phyloP scores from a whole-genome alignment of 139 green algal species.

The Eudorina sp. region DNA sequence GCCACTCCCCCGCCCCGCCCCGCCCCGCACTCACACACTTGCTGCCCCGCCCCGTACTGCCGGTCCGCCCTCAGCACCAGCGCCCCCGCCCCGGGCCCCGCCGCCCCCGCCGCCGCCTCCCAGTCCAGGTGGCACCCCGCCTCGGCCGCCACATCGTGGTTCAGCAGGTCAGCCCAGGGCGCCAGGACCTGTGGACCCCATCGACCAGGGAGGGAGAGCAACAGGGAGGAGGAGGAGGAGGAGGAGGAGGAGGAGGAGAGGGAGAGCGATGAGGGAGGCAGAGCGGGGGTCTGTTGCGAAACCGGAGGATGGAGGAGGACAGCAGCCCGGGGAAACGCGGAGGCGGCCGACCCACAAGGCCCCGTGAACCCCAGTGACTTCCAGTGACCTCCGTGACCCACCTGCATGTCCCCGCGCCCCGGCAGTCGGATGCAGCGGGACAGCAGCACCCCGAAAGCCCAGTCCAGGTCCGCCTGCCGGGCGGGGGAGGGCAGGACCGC shows the following conservation, averaged over 20 bases:
- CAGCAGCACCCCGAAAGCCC: slow-evolving; percentile 77
- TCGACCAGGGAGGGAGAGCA: too few relatives aligned
- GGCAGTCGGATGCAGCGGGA: slow-evolving; percentile 75
- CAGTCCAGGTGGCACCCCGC: slow-evolving; percentile 56
- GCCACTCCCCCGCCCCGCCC: too few relatives aligned
- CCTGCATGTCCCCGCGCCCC: slow-evolving; percentile 21
- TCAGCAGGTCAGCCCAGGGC: slow-evolving; percentile 81
- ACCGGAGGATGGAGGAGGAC: too few relatives aligned
- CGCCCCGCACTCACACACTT: slow-evolving; percentile 59
- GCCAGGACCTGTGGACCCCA: slow-evolving; percentile 71
- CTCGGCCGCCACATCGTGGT: slow-evolving; percentile 63
- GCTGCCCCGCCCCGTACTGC: slow-evolving; percentile 3
- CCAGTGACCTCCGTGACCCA: not conserved
- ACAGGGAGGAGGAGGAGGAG: not conserved
- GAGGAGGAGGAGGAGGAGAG: too few relatives aligned
- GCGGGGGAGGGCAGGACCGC: not conserved
- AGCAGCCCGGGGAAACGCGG: too few relatives aligned
- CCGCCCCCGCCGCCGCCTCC: not conserved
- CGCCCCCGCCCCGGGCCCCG: not conserved
- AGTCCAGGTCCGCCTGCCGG: slow-evolving; percentile 40
- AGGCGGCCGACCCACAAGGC: too few relatives aligned
- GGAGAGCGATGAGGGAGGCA: too few relatives aligned
- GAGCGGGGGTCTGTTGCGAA: too few relatives aligned
- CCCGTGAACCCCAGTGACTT: too few relatives aligned
- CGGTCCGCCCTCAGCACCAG: slow-evolving; percentile 48